Evolutionary conservation across 768 basidiomycete genomes (phyloP).

Genomic region (Boletus subparvulus): DNA sequence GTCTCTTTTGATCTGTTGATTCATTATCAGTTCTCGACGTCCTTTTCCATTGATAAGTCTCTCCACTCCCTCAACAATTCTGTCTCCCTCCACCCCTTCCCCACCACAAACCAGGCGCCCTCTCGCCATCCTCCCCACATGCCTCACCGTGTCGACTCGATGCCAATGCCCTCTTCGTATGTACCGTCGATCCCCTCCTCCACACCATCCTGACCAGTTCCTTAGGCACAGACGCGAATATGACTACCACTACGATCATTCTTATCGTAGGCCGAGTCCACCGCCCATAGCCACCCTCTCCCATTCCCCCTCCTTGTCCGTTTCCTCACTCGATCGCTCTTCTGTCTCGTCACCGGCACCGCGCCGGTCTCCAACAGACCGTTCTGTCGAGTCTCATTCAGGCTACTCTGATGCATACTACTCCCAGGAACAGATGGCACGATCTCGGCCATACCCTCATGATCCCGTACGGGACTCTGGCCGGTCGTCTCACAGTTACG

Average conservation of each 20-base stretch:
- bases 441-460: slow-evolving; percentile 34
- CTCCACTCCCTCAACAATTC: slow-evolving; percentile 22
- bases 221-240: slow-evolving; percentile 37
- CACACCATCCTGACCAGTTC: slow-evolving; percentile 32
- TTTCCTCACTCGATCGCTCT: slow-evolving; percentile 59
- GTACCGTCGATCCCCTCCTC: slow-evolving; percentile 26
- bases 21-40: slow-evolving; percentile 39
- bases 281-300: slow-evolving; percentile 51
- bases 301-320: slow-evolving; percentile 61
- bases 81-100: slow-evolving; percentile 16
- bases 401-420: slow-evolving; percentile 40
- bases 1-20: slow-evolving; percentile 41
- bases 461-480: slow-evolving; percentile 34
- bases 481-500: slow-evolving; percentile 38
- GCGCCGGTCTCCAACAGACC: slow-evolving; percentile 40
- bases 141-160: slow-evolving; percentile 52
- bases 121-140: slow-evolving; percentile 33
- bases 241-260: slow-evolving; percentile 41
- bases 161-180: slow-evolving; percentile 35
- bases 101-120: slow-evolving; percentile 12
- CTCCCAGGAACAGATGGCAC: slow-evolving; percentile 35
- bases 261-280: slow-evolving; percentile 43
- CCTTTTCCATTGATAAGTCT: slow-evolving; percentile 39
- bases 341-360: slow-evolving; percentile 59
- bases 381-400: slow-evolving; percentile 29